These are phyloP conservation scores for Penicillium lividum DNA, from an alignment of 495 filamentous ascomycete species.

Conservation along the genomic window DNA sequence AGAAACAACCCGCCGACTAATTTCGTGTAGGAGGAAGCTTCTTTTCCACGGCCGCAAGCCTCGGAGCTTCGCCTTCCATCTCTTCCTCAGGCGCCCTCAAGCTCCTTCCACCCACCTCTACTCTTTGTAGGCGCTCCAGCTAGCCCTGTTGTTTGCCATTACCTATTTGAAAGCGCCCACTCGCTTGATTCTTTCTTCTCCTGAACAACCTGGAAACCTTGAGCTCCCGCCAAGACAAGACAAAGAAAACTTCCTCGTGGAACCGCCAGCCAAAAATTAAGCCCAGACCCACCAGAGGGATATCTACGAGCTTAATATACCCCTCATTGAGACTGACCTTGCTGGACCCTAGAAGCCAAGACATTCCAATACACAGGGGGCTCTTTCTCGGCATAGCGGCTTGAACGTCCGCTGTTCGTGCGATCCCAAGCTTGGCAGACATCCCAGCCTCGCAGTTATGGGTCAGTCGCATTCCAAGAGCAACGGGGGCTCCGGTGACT, in stretches of 20 bases:
- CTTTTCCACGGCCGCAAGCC: slow-evolving; percentile 9
- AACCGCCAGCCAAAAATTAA: slow-evolving; percentile 1
- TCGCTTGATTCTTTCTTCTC: not conserved
- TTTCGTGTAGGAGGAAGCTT: slow-evolving; percentile 24
- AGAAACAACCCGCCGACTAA: slow-evolving; percentile 20
- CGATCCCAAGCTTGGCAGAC: slow-evolving; percentile 38
- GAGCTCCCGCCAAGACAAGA: not conserved
- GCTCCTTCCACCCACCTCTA: not conserved
- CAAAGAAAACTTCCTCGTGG: slow-evolving; percentile 2
- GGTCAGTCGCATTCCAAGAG: slow-evolving; percentile 90
- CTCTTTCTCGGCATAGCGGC: slow-evolving; percentile 28
- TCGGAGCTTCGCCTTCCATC: slow-evolving; percentile 21
- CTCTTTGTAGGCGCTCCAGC: slow-evolving; percentile 1
- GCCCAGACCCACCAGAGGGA: not conserved
- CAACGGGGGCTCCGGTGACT: slow-evolving; percentile 56
- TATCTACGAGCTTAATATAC: slow-evolving; percentile 26
- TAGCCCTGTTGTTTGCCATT: slow-evolving; percentile 1
- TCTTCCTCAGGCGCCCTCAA: slow-evolving; percentile 6
- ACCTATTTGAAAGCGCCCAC: not conserved
- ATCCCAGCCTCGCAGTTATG: slow-evolving; percentile 59
- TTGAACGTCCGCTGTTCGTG: slow-evolving; percentile 31
- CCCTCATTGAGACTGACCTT: slow-evolving; percentile 14
- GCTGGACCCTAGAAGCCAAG: slow-evolving; percentile 33
- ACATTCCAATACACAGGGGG: slow-evolving; percentile 39
- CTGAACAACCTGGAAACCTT: not conserved